Evolutionary conservation across 805 yeast genomes (phyloP).

Genomic region (Helenozyma baotianmanensis): DNA sequence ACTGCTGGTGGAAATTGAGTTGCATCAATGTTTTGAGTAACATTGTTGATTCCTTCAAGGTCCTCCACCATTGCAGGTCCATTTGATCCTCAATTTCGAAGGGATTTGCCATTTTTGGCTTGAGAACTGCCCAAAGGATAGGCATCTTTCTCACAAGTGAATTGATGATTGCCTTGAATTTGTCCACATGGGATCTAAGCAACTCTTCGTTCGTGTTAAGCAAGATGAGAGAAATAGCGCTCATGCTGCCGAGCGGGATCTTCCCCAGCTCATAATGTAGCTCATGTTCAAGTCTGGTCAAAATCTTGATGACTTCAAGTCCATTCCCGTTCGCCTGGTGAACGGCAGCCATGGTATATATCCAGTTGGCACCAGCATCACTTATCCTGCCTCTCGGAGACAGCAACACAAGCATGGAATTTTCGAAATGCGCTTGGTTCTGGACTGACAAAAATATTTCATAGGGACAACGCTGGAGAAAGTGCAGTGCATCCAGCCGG

Average conservation of each 20-base stretch:
- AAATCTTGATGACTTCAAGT: too few species aligned
- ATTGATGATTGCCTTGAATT: constrained; percentile 2
- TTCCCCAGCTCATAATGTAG: too few species aligned
- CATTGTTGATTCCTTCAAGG: constrained; percentile 54
- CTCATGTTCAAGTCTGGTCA: too few species aligned
- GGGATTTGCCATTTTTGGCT: constrained; percentile 56
- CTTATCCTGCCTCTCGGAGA: constrained; percentile 56
- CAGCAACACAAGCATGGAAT: constrained; percentile 19
- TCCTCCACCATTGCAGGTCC: constrained; percentile 11
- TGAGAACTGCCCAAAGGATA: constrained; percentile 41
- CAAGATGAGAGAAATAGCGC: constrained; percentile 36
- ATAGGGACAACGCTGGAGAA: constrained; percentile 9
- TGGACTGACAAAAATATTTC: constrained; percentile 1
- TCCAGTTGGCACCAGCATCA: constrained; percentile 73
- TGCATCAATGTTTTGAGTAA: constrained; percentile 46
- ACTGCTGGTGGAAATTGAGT: constrained; percentile 4
- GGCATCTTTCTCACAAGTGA: constrained; percentile 17
- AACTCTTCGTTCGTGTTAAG: not conserved
- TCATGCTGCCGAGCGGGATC: too few species aligned
- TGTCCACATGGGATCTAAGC: not conserved
- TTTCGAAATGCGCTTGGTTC: constrained; percentile 1
- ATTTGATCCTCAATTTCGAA: constrained; percentile 34
- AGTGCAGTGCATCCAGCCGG: constrained; percentile 28
- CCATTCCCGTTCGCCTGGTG: constrained; percentile 4
- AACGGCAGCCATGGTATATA: constrained; percentile 43